Evolutionary conservation across 257 asterid genomes (phyloP).

Genomic region (Asclepias syriaca): DNA sequence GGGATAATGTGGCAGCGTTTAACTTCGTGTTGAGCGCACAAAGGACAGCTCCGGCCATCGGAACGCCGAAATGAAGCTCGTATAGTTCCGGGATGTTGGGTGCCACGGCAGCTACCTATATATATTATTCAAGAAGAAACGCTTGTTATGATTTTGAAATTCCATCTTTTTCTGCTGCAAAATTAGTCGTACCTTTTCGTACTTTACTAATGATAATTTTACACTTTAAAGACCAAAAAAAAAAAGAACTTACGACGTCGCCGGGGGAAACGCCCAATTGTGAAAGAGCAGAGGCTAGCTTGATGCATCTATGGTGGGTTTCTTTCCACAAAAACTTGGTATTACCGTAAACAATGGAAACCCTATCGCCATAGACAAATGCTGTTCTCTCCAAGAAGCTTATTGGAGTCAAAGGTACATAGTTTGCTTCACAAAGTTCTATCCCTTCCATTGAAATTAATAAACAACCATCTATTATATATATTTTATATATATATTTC

Average conservation of each 20-base stretch:
- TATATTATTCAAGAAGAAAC: constrained; percentile 4
- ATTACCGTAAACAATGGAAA: constrained; percentile 23
- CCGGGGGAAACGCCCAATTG: constrained; percentile 24
- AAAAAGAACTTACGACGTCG: constrained; percentile 30
- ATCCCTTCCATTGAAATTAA: neutral
- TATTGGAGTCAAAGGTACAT: constrained; percentile 27
- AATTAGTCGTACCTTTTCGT: too few species aligned
- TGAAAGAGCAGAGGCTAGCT: constrained; percentile 33
- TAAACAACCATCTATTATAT: too few species aligned
- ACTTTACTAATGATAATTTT: too few species aligned
- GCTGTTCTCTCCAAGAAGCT: constrained; percentile 33
- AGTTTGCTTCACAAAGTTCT: neutral
- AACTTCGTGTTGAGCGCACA: constrained; percentile 50
- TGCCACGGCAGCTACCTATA: constrained; percentile 50
- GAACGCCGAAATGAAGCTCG: constrained; percentile 66
- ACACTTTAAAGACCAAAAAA: too few species aligned
- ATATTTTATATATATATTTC: neutral
- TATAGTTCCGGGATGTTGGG: constrained; percentile 60
- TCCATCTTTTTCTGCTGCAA: too few species aligned
- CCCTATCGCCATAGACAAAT: constrained; percentile 23
- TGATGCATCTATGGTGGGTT: constrained; percentile 30
- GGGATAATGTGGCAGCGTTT: constrained; percentile 36
- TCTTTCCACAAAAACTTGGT: constrained; percentile 26
- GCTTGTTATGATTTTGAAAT: neutral
- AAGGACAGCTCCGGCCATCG: constrained; percentile 55